Percentiles rank a stretch among this genome's conserved stretches.
phyloP scores from a whole-genome alignment of 2,329 filamentous ascomycete species.

The Lachnellula arida region DNA sequence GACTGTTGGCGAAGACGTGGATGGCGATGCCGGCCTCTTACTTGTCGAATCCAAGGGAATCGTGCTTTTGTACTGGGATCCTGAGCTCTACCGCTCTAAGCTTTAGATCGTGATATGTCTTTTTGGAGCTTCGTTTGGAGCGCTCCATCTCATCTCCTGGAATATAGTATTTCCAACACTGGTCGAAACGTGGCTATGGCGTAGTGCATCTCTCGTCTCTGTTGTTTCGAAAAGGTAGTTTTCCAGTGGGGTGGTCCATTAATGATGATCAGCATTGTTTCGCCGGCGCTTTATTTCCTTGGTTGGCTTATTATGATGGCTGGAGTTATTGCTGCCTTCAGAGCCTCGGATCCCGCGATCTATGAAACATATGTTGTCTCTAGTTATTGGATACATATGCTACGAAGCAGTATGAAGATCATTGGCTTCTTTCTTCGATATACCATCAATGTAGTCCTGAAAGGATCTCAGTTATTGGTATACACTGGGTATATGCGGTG shows the following conservation, averaged over 20 bases:
- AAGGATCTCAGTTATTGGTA: too few relatives aligned
- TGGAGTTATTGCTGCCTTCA: constrained; percentile 23
- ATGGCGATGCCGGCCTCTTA: not conserved
- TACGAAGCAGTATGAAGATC: constrained; percentile 6
- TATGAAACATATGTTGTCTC: constrained; percentile 9
- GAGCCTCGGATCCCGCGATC: constrained; percentile 10
- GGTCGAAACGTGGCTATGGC: constrained; percentile 31
- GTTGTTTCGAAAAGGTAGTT: constrained; percentile 26
- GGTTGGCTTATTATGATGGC: constrained; percentile 24
- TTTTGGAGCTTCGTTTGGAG: constrained; percentile 28
- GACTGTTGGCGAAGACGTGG: not conserved
- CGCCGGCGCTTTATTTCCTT: constrained; percentile 23
- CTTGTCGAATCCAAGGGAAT: constrained; percentile 6
- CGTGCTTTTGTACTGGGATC: constrained; percentile 16
- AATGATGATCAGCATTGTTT: constrained; percentile 23
- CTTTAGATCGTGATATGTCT: constrained; percentile 24
- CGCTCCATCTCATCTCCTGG: constrained; percentile 32
- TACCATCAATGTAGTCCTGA: too few relatives aligned
- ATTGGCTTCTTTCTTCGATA: too few relatives aligned
- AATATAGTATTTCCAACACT: constrained; percentile 29
- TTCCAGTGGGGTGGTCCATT: constrained; percentile 23
- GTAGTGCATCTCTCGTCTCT: constrained; percentile 25
- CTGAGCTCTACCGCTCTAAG: constrained; percentile 20
- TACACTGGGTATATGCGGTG: too few relatives aligned
- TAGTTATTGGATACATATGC: constrained; percentile 24